phyloP scores from a whole-genome alignment of 225 moss, liverwort and hornwort species.

The Neckera pumila region DNA sequence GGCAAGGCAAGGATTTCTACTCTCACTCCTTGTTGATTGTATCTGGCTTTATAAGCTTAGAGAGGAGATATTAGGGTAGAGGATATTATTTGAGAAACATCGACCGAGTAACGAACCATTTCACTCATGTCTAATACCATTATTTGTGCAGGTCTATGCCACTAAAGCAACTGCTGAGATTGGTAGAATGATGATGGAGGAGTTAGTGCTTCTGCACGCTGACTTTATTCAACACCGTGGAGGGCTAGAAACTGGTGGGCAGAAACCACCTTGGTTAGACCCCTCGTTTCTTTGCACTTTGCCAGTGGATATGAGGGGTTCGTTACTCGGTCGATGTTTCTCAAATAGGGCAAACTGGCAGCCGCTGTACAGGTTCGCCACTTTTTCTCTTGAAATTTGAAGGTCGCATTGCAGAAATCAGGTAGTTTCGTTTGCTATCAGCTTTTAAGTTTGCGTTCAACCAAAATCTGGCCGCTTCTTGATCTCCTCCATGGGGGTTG shows the following conservation, averaged over 20 bases:
- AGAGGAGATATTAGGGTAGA: neutral
- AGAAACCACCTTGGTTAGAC: constrained; percentile 61
- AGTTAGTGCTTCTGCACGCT: constrained; percentile 63
- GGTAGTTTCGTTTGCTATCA: neutral
- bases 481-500: neutral
- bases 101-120: neutral
- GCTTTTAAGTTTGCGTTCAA: neutral
- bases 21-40: neutral
- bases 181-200: constrained; percentile 96
- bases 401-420: neutral
- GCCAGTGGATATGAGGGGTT: constrained; percentile 11
- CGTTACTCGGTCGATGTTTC: constrained; percentile 14
- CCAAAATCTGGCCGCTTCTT: neutral
- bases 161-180: constrained; percentile 84
- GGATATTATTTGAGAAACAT: neutral
- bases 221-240: constrained; percentile 52
- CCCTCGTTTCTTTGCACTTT: constrained; percentile 23
- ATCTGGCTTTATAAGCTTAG: neutral
- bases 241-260: constrained; percentile 12
- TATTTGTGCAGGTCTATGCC: constrained; percentile 60
- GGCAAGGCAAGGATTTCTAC: constrained; percentile 44
- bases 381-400: neutral
- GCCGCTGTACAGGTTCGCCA: constrained; percentile 66
- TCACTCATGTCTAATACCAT: neutral
- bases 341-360: constrained; percentile 65